Percentiles rank a stretch among this genome's conserved stretches.
Evolutionary conservation across 2,329 filamentous ascomycete species (phyloP).

Genomic region (Fusarium tanahbumbuense): DNA sequence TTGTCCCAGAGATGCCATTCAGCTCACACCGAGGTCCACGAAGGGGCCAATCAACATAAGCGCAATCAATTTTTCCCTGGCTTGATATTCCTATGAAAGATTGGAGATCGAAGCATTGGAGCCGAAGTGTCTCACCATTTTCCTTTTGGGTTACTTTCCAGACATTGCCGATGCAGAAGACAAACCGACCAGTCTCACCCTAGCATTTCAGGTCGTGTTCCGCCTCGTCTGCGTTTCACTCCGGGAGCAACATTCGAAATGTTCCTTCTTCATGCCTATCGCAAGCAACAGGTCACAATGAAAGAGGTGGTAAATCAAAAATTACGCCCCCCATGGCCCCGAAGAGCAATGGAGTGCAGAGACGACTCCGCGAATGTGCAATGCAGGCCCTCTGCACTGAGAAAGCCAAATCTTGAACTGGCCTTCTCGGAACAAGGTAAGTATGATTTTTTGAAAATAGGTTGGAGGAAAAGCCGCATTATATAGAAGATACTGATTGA

Average conservation of each 20-base stretch:
- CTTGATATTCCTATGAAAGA: not conserved
- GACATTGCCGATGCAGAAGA: not conserved
- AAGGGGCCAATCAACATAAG: conserved; percentile 29
- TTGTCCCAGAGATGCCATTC: conserved; percentile 33
- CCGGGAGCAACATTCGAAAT: not conserved
- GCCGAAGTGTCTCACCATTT: conserved; percentile 27
- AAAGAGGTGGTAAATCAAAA: conserved; percentile 63
- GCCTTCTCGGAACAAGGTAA: conserved; percentile 62
- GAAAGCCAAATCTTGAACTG: conserved; percentile 59
- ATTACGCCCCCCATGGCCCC: conserved; percentile 65
- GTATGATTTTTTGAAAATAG: conserved; percentile 59
- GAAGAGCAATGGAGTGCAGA: conserved; percentile 64
- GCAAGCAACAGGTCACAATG: conserved; percentile 56
- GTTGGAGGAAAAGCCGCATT: conserved; percentile 19
- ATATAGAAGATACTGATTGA: conserved; percentile 47
- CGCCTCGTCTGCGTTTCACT: not conserved
- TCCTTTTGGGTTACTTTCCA: not conserved
- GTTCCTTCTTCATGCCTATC: conserved; percentile 58
- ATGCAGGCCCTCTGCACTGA: conserved; percentile 64
- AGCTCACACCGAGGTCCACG: conserved; percentile 1
- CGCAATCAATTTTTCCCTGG: conserved; percentile 16
- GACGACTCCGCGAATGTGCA: conserved; percentile 64
- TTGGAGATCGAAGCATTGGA: not conserved
- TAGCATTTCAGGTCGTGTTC: not conserved
- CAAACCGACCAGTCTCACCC: not conserved